These are phyloP conservation scores for Neurospora africana DNA, from an alignment of 495 filamentous ascomycete species.

Conservation along the genomic window DNA sequence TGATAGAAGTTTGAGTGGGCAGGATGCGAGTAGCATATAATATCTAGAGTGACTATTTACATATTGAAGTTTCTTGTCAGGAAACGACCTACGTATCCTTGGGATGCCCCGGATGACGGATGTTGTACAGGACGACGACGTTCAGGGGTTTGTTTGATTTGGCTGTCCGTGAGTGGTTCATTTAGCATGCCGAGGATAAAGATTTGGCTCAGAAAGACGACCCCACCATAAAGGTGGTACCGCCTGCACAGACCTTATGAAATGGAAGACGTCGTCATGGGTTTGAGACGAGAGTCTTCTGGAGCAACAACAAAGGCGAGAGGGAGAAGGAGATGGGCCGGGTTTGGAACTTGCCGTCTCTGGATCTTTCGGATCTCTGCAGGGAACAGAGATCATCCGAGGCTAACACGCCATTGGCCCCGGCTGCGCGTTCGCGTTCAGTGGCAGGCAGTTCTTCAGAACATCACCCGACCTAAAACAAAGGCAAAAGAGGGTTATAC, in stretches of 20 bases:
- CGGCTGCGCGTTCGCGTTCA: background rate
- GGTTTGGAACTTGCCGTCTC: background rate
- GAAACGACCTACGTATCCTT: background rate
- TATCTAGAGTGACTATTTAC: too few species aligned
- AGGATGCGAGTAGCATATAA: background rate
- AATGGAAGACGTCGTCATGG: background rate
- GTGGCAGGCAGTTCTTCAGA: too few species aligned
- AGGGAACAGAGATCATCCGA: background rate
- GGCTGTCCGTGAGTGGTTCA: background rate
- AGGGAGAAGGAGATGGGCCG: background rate
- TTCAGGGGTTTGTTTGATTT: background rate
- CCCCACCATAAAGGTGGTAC: background rate
- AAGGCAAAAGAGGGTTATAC: background rate
- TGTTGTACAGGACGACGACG: background rate
- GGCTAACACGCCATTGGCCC: background rate
- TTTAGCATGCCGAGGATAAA: conserved; percentile 7
- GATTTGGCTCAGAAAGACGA: background rate
- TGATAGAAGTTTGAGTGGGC: background rate
- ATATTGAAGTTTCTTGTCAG: too few species aligned
- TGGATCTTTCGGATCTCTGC: background rate
- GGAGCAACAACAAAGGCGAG: background rate
- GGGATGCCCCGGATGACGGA: background rate
- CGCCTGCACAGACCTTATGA: conserved; percentile 1
- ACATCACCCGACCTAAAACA: background rate
- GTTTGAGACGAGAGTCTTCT: background rate